These are phyloP conservation scores for Phragmites australis DNA, from an alignment of 176 grass and related monocot species.

Conservation along the genomic window DNA sequence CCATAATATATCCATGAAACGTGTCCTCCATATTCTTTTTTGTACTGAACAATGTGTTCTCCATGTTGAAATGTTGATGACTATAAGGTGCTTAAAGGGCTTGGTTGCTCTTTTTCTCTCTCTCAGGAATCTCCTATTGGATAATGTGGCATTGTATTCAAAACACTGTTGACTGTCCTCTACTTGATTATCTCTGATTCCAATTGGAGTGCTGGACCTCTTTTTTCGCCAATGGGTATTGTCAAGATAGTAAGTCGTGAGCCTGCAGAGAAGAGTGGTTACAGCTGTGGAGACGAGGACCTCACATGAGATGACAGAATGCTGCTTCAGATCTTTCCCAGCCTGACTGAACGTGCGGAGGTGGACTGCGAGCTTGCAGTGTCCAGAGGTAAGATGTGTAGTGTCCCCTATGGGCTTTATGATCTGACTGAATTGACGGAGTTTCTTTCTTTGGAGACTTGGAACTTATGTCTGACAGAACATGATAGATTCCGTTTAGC, in stretches of 20 bases:
- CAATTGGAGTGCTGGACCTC: not conserved
- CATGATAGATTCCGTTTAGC: conserved; percentile 68
- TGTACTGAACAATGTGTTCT: not conserved
- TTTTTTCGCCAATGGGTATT: conserved; percentile 62
- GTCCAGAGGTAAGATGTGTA: conserved; percentile 57
- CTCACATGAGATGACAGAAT: conserved; percentile 50
- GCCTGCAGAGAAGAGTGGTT: not conserved
- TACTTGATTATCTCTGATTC: conserved; percentile 35
- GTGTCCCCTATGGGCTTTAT: conserved; percentile 80
- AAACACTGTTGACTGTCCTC: not conserved
- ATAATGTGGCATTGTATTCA: conserved; percentile 11
- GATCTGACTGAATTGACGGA: conserved; percentile 61
- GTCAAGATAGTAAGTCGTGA: conserved; percentile 40
- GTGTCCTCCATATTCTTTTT: too few relatives aligned
- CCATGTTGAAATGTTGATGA: not conserved
- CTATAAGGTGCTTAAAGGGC: not conserved
- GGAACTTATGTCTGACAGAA: conserved; percentile 82
- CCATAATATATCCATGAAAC: not conserved
- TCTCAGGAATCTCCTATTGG: conserved; percentile 33
- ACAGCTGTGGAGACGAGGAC: conserved; percentile 36
- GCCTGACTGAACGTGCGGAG: conserved; percentile 50
- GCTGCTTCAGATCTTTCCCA: conserved; percentile 39
- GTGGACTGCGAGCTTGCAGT: conserved; percentile 65
- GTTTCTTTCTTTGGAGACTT: conserved; percentile 73
- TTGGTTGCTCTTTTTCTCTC: not conserved